These are phyloP conservation scores for Thuja plicata DNA, from an alignment of 83 land plant genomes.

Conservation along the genomic window DNA sequence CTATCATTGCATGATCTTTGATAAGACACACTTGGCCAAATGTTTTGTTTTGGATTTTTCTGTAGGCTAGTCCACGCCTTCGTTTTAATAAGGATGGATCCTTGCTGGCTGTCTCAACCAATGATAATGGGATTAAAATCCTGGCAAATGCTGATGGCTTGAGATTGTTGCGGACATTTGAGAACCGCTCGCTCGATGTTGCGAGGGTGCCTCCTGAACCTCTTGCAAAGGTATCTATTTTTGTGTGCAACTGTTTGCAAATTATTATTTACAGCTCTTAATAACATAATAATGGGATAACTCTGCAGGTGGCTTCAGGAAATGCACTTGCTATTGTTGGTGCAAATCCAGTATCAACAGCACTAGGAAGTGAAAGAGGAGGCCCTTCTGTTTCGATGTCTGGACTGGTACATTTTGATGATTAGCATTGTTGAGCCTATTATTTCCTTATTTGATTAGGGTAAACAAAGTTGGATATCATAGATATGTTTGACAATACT, in stretches of 20 bases:
- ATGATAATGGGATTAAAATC: slow-evolving; percentile 81
- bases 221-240: slow-evolving; percentile 41
- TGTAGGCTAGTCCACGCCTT: slow-evolving; percentile 77
- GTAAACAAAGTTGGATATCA: neutral
- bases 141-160: slow-evolving; percentile 83
- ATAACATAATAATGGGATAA: neutral
- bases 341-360: slow-evolving; percentile 5
- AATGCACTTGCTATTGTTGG: slow-evolving; percentile 13
- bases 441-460: neutral
- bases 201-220: slow-evolving; percentile 54
- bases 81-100: slow-evolving; percentile 85
- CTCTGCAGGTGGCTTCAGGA: slow-evolving; percentile 9
- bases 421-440: neutral
- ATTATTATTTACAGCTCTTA: neutral
- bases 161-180: slow-evolving; percentile 60
- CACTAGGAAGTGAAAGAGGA: neutral
- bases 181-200: slow-evolving; percentile 57
- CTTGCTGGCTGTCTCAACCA: slow-evolving; percentile 82
- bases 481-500: neutral
- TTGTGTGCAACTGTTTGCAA: neutral
- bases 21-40: neutral
- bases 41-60: slow-evolving; percentile 9
- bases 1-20: neutral
- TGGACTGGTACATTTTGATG: slow-evolving; percentile 7
- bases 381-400: slow-evolving; percentile 14